Percentiles rank a stretch among this genome's conserved stretches.
These are phyloP conservation scores for Tolypocladium ovalisporum DNA, from an alignment of 2,329 filamentous ascomycete genomes.

Conservation along the genomic window DNA sequence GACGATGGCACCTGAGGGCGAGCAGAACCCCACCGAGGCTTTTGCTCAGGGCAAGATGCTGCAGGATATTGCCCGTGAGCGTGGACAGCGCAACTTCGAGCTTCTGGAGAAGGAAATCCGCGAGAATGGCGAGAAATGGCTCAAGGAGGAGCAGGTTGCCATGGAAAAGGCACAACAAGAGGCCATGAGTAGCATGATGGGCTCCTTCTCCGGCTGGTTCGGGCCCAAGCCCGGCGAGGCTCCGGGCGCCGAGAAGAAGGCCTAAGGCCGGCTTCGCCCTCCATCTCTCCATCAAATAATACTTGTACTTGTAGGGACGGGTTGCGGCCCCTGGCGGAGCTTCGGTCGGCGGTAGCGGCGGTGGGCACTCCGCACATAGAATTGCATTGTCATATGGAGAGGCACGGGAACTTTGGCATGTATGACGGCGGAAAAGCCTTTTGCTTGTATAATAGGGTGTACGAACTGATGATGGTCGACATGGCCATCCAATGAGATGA, in stretches of 20 bases:
- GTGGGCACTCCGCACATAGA: neutral
- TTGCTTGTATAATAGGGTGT: constrained; percentile 5
- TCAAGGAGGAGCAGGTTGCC: constrained; percentile 82
- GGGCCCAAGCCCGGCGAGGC: constrained; percentile 6
- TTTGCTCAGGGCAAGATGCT: constrained; percentile 93
- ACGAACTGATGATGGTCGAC: constrained; percentile 5
- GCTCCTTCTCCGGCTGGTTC: constrained; percentile 41
- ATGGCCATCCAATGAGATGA: neutral
- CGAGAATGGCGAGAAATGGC: constrained; percentile 89
- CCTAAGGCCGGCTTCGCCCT: neutral
- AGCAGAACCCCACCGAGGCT: constrained; percentile 62
- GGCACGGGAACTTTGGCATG: neutral
- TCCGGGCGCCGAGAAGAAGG: constrained; percentile 6
- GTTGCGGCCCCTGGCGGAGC: neutral
- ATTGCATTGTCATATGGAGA: neutral
- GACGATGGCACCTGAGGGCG: constrained; percentile 51
- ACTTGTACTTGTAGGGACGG: neutral
- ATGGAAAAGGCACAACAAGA: constrained; percentile 86
- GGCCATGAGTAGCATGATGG: constrained; percentile 87
- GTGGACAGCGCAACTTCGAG: constrained; percentile 84
- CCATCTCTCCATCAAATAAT: neutral
- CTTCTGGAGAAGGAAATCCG: constrained; percentile 81
- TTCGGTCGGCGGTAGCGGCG: neutral
- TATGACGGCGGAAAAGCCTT: neutral
- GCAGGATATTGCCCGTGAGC: constrained; percentile 85